These are phyloP conservation scores for Pichia nakasei DNA, from an alignment of 805 yeast species.

Conservation along the genomic window DNA sequence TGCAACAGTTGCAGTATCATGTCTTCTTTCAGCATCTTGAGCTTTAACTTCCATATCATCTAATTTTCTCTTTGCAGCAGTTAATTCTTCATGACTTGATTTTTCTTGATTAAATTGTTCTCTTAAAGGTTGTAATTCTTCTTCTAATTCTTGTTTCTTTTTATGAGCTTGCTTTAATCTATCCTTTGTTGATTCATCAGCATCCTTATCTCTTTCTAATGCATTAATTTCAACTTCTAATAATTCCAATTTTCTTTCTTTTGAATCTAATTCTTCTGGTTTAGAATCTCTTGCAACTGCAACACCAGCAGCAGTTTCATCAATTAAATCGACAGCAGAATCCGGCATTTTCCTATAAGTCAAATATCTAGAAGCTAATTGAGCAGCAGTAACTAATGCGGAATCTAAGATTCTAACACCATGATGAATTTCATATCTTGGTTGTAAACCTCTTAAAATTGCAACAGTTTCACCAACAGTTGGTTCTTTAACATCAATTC, in stretches of 20 bases:
- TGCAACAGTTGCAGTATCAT: conserved; percentile 89
- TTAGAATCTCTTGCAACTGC: conserved; percentile 98
- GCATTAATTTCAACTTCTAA: conserved; percentile 95
- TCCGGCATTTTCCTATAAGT: conserved; percentile 96
- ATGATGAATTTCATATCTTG: conserved; percentile 92
- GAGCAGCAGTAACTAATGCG: conserved; percentile 91
- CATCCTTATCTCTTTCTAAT: conserved; percentile 87
- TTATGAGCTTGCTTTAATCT: conserved; percentile 73
- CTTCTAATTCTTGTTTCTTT: conserved; percentile 75
- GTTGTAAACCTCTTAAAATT: conserved; percentile 91
- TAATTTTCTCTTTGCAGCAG: conserved; percentile 78
- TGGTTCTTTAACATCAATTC: conserved; percentile 92
- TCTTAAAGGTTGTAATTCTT: conserved; percentile 74
- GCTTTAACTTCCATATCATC: conserved; percentile 93
- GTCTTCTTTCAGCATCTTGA: conserved; percentile 92
- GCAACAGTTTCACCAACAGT: conserved; percentile 90
- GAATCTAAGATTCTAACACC: conserved; percentile 94
- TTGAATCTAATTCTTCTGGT: conserved; percentile 91
- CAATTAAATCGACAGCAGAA: conserved; percentile 92
- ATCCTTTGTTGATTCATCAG: conserved; percentile 76
- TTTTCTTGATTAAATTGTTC: conserved; percentile 82
- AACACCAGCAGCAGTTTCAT: conserved; percentile 93
- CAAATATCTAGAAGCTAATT: conserved; percentile 84
- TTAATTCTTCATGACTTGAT: conserved; percentile 84
- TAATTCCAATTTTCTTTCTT: conserved; percentile 87